Conservation (phyloP, 305 asterid genomes). For the Ajuga reptans region DNA sequence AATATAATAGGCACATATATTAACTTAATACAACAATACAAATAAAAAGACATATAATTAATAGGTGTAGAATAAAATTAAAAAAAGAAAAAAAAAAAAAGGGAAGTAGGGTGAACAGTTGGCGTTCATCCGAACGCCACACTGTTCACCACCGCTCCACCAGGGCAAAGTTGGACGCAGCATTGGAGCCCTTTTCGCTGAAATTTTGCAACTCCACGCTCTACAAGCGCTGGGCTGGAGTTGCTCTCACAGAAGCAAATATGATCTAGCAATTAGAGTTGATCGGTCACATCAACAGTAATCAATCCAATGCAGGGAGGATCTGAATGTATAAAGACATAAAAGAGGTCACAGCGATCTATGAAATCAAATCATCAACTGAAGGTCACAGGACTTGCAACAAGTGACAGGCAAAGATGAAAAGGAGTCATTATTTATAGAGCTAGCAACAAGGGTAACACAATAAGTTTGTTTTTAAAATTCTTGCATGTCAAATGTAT, state of each 20-base stretch:
- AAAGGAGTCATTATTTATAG: not conserved
- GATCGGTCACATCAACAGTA: not conserved
- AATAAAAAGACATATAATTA: no score
- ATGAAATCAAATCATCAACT: not conserved
- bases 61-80: no score
- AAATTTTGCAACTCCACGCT: no score
- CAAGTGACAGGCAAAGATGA: not conserved
- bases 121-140: no score
- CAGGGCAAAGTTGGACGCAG: no score
- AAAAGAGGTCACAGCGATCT: not conserved
- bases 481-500: not conserved
- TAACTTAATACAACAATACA: no score
- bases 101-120: no score
- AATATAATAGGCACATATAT: no score
- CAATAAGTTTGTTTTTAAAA: not conserved
- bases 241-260: not conserved
- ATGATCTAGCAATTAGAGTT: not conserved
- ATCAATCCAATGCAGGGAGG: not conserved
- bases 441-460: not conserved
- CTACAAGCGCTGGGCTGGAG: no score
- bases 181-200: no score
- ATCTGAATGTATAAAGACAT: not conserved
- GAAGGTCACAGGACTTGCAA: not conserved
- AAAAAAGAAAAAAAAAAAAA: no score
- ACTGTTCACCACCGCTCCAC: no score